Evolutionary conservation across 805 yeast species (phyloP).

Genomic region (Starmerella etchellsii): DNA sequence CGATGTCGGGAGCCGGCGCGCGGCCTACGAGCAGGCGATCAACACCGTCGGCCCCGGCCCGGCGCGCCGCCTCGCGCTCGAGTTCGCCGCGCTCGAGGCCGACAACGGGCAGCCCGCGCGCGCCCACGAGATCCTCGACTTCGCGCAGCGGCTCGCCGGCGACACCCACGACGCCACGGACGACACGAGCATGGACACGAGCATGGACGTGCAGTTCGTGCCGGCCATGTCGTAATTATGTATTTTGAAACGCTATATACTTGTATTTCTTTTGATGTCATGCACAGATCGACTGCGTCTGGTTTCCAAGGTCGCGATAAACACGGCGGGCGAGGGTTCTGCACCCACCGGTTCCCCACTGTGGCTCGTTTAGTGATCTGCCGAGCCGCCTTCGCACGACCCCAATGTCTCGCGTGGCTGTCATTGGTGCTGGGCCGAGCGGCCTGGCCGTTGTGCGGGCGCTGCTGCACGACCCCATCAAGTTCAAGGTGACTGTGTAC

Average conservation of each 20-base stretch:
- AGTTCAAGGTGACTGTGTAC: slow-evolving; percentile 41
- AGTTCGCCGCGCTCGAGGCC: slow-evolving; percentile 44
- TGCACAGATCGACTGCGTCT: no score
- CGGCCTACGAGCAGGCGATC: slow-evolving; percentile 42
- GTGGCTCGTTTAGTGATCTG: no score
- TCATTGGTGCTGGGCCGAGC: slow-evolving; percentile 69
- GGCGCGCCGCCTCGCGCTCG: slow-evolving; percentile 34
- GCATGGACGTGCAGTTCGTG: no score
- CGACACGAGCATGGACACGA: no score
- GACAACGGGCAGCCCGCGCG: slow-evolving; percentile 40
- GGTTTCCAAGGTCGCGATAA: no score
- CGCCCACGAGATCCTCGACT: slow-evolving; percentile 50
- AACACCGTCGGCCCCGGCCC: slow-evolving; percentile 34
- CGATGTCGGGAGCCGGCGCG: slow-evolving; percentile 29
- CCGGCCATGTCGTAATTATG: no score
- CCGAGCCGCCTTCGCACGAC: no score
- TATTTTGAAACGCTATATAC: no score
- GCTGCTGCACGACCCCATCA: slow-evolving; percentile 35
- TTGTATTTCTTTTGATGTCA: no score
- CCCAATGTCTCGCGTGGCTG: slow-evolving; percentile 47
- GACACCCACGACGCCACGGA: no score
- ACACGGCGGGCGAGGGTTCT: no score
- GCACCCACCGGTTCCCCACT: no score
- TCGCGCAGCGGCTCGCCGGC: slow-evolving; percentile 33
- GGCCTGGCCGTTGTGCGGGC: slow-evolving; percentile 60